Evolutionary conservation across 768 basidiomycete genomes (phyloP).

Genomic region (Serendipita sp.): DNA sequence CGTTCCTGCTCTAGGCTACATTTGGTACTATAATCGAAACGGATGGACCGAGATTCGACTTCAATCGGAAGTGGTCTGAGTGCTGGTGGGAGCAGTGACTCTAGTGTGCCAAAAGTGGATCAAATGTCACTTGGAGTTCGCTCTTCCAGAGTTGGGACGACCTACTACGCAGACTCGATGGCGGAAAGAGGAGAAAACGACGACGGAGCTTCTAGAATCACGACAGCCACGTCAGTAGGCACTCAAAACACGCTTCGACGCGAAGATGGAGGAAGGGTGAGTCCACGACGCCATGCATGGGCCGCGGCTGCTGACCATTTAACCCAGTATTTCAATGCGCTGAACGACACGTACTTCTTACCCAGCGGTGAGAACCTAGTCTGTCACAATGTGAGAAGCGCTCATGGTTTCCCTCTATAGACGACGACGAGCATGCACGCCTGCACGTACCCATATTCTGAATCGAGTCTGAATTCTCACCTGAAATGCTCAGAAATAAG

Average conservation of each 20-base stretch:
- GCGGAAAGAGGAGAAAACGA: neutral
- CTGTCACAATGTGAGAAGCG: neutral
- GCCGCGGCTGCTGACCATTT: neutral
- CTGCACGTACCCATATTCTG: neutral
- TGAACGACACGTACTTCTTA: constrained; percentile 1
- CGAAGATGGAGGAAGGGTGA: neutral
- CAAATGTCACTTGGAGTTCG: neutral
- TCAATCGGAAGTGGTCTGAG: neutral
- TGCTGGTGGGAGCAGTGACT: neutral
- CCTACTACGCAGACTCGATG: neutral
- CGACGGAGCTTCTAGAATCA: neutral
- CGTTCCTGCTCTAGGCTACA: neutral
- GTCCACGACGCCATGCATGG: neutral
- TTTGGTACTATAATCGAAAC: neutral
- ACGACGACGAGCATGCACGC: neutral
- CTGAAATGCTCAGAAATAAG: neutral
- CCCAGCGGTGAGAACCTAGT: neutral
- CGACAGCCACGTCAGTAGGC: neutral
- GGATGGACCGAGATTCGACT: neutral
- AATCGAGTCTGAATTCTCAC: neutral
- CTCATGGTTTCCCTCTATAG: neutral
- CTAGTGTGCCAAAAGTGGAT: neutral
- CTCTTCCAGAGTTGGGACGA: neutral
- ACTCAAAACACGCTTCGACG: neutral
- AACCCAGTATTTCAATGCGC: neutral